These are phyloP conservation scores for Neoscytalidium dimidiatum DNA, from an alignment of 2,329 filamentous ascomycete genomes.

Conservation along the genomic window DNA sequence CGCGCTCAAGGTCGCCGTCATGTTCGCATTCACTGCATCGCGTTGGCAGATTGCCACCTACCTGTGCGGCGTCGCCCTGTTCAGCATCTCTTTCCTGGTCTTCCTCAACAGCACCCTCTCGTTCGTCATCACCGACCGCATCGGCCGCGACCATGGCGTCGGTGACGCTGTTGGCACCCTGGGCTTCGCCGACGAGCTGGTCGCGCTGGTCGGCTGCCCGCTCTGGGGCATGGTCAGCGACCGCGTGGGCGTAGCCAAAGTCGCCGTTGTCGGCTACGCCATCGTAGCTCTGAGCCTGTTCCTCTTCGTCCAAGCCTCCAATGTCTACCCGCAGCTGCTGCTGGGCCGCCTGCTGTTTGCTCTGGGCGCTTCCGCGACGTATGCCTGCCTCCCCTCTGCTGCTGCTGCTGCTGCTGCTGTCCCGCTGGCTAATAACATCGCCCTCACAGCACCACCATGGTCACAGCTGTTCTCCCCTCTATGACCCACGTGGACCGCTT, in stretches of 20 bases:
- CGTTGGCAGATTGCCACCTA: conserved; percentile 66
- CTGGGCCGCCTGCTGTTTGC: conserved; percentile 86
- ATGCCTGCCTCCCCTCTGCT: conserved; percentile 24
- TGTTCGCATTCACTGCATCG: conserved; percentile 57
- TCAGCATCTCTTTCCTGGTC: conserved; percentile 86
- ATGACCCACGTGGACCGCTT: conserved; percentile 49
- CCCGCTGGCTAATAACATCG: neutral
- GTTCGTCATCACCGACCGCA: conserved; percentile 81
- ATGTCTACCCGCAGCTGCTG: conserved; percentile 86
- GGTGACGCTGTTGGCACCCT: conserved; percentile 82
- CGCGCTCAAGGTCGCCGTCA: conserved; percentile 22
- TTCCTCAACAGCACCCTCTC: conserved; percentile 84
- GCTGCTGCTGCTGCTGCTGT: neutral
- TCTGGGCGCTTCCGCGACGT: conserved; percentile 86
- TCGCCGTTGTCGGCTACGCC: conserved; percentile 72
- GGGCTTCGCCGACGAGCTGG: conserved; percentile 81
- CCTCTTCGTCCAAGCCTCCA: conserved; percentile 79
- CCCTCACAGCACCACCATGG: conserved; percentile 74
- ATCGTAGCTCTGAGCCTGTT: conserved; percentile 78
- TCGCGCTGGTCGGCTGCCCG: conserved; percentile 79
- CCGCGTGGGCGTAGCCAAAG: conserved; percentile 68
- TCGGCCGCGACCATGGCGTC: conserved; percentile 71
- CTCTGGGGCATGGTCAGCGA: conserved; percentile 78
- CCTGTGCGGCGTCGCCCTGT: conserved; percentile 78
- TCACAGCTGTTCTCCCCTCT: conserved; percentile 86